Conservation (phyloP, 73 alveolate species). For the Tetrahymena borealis region DNA sequence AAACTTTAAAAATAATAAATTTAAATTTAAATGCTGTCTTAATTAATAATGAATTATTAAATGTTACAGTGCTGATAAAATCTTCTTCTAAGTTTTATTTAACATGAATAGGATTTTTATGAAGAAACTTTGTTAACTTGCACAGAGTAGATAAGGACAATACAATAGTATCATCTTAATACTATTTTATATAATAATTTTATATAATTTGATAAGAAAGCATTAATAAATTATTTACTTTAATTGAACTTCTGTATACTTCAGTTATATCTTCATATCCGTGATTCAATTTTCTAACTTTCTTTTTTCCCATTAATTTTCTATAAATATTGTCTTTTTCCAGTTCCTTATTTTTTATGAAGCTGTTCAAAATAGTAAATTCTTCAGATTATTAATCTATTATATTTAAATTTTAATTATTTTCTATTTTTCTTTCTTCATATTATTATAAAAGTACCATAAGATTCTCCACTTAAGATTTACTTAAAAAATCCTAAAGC, state of each 20-base stretch:
- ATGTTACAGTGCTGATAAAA: not conserved
- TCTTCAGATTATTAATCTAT: not conserved
- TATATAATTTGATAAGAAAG: not conserved
- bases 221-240: not conserved
- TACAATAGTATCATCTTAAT: not conserved
- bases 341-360: not conserved
- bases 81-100: not conserved
- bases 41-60: not conserved
- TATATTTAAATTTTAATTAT: not conserved
- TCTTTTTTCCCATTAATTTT: not conserved
- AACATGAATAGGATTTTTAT: not conserved
- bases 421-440: not conserved
- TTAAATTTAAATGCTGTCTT: not conserved
- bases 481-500: not conserved
- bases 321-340: not conserved
- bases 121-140: not conserved
- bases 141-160: not conserved
- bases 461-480: not conserved
- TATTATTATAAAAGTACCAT: not conserved
- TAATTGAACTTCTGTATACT: not conserved
- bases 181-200: not conserved
- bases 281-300: not conserved
- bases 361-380: not conserved
- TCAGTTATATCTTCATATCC: not conserved
- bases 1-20: not conserved